Conservation (phyloP, 2,329 filamentous ascomycete species). For the Botrytis aclada region DNA sequence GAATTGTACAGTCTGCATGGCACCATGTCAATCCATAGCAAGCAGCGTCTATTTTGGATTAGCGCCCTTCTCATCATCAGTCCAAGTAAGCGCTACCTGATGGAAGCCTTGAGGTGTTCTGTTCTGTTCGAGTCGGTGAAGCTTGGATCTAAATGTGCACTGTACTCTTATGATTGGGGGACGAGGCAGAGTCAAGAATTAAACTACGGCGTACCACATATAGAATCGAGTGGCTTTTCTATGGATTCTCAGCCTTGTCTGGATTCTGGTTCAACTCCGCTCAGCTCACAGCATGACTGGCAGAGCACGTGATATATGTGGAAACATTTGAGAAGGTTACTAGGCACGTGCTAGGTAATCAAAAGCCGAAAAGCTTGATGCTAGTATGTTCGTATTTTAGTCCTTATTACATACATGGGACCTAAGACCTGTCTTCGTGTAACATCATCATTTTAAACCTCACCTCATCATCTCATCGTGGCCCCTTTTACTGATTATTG, state of each 20-base stretch:
- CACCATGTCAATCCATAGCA: background rate
- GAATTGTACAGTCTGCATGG: background rate
- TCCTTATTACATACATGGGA: background rate
- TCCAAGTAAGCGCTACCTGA: background rate
- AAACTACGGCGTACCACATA: background rate
- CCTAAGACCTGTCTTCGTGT: background rate
- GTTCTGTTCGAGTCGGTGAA: background rate
- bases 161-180: background rate
- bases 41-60: background rate
- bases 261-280: background rate
- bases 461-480: background rate
- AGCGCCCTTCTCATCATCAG: background rate
- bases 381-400: no score
- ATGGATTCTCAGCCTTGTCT: slow-evolving; percentile 2
- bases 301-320: background rate
- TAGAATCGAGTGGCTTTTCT: background rate
- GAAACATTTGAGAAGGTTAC: no score
- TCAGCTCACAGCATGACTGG: background rate
- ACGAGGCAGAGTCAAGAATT: background rate
- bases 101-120: background rate
- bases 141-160: background rate
- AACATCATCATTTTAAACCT: background rate
- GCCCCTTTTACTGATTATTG: background rate
- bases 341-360: no score
- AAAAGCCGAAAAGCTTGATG: background rate